Evolutionary conservation across 2,329 filamentous ascomycete species (phyloP), one percentile per base, ranked within the genome.

Genomic region (Seiridium cupressi): DNA sequence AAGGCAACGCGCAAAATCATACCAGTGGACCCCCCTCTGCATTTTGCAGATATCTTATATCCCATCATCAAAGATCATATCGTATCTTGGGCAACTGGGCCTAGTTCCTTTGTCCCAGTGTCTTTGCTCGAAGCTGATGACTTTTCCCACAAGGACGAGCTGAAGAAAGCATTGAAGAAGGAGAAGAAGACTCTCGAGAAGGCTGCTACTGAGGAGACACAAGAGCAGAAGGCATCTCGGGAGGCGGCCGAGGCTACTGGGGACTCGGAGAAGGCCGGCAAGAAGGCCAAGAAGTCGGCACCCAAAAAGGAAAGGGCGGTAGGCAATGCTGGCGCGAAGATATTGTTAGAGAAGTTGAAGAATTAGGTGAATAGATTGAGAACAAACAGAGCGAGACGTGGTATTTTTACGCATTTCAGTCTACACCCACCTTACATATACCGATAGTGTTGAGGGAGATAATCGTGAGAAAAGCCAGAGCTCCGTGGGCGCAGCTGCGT

Each of bases 91-190:
- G 93, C 94, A 0, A 93, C 89, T 0, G 91, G 93, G 0, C 85
- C 89, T 1, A 93, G 92, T 66, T 91, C 91, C 1, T 98, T 97
- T 68, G 91, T 96, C 9, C 83, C 97, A 3, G 84, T 98, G 34
- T 90, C 88, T 13, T 78, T 98, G 65, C 76, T 93, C 4, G 94
- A 98, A 76, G 85, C 89, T 0, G 81, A 84, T 31, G 86, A 87
- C 60, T 95, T 95, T 68, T 81, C 80, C 34, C 81, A 87, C 67
- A 86, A 83, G 68, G 81, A 83, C 13, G 88, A 90, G 68, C 78
- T 96, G 57, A 79, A 88, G 70, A 86, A 88, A 73, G 84, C 80
- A 11, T 77, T 97, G 66, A 89, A 87, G 78, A 89, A 90, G 77
- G 86, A 88, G 66, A 91, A 87, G 80, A 88, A 89, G 77, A 77